phyloP scores from a whole-genome alignment of 352 stramenopile species.

The Phytopythium litorale region DNA sequence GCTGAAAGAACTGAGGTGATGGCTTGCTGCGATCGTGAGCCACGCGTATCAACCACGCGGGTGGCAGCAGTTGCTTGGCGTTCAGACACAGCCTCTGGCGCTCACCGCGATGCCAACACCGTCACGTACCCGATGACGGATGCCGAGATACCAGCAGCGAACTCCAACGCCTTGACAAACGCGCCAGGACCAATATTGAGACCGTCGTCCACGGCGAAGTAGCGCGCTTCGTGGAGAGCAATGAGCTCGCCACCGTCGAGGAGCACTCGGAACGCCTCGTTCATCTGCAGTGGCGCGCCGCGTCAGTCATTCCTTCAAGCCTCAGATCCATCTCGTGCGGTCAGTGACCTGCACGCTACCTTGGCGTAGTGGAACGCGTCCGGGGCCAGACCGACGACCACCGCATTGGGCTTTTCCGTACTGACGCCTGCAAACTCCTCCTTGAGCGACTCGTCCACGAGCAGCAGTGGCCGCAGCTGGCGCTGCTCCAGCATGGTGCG shows the following conservation, averaged over 20 bases:
- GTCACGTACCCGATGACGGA: conserved; percentile 37
- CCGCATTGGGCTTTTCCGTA: conserved; percentile 38
- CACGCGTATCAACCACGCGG: neutral
- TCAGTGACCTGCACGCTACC: conserved; percentile 11
- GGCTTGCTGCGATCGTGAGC: conserved; percentile 31
- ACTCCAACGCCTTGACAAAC: conserved; percentile 56
- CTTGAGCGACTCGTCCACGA: conserved; percentile 40
- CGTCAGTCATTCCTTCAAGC: neutral
- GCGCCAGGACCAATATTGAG: conserved; percentile 48
- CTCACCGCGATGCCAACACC: neutral
- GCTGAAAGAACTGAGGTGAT: conserved; percentile 35
- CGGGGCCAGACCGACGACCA: conserved; percentile 50
- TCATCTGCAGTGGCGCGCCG: conserved; percentile 21
- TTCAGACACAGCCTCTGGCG: too few relatives aligned
- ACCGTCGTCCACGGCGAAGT: conserved; percentile 42
- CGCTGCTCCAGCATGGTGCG: conserved; percentile 31
- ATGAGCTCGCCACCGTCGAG: conserved; percentile 46
- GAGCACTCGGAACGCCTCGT: conserved; percentile 49
- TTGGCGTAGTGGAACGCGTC: conserved; percentile 57
- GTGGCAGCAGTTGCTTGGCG: neutral
- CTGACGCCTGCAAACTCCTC: conserved; percentile 41
- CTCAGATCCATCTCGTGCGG: too few relatives aligned
- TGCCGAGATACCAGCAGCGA: conserved; percentile 30
- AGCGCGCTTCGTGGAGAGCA: conserved; percentile 47
- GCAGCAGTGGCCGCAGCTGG: conserved; percentile 36